Base-by-base conservation (phyloP, 192 early-diverging fungal species). In the Backusella morwellensis region DNA sequence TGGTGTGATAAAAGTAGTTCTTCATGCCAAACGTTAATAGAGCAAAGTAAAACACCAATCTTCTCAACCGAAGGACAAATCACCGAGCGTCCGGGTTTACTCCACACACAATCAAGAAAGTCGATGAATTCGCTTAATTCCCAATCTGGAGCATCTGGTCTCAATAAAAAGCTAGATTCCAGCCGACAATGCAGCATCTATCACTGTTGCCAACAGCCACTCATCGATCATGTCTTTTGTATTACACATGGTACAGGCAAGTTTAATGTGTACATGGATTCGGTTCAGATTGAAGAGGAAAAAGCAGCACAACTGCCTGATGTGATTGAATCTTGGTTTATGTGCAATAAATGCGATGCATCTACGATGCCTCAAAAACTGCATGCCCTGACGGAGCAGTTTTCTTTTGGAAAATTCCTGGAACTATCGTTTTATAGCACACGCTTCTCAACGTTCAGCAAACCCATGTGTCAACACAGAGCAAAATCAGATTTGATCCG, bases 361-460 rank as follows among this genome's bases (percentile, higher is more conserved):
- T 77, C 76, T 12, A 93, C 95, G 2, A 90, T 90, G 1, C 83
- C 88, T 6, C 82, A 89, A 17, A 83, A 81, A 14, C 87, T 98
- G 86, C 92, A 94, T 9, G 85, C 86, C 38, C 91, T 90, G 15
- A 87, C 94, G 0, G 91, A 91, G 85, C 85, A 90, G 29, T 97
- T 93, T 77, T 98, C 97, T 2, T 97, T 97, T 87, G 96, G 93
- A 44, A 98, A 98, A 82, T 98, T 95, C 78, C 81, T 98, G 21
- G 97, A 98, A 77, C 79, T 95, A 1, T 79, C 92, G 0, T 93
- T 97, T 47, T 97, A 98, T 82, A 89, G 88, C 76, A 78, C 82
- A 3, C 74, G 78, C 0, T 87, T 95, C 63, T 59, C 66, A 2
- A 87, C 86, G 7, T 84, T 90, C 19, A 84, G 6, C 56, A 23